Evolutionary conservation across 257 asterid genomes (phyloP).

Genomic region (Fraxinus americana): DNA sequence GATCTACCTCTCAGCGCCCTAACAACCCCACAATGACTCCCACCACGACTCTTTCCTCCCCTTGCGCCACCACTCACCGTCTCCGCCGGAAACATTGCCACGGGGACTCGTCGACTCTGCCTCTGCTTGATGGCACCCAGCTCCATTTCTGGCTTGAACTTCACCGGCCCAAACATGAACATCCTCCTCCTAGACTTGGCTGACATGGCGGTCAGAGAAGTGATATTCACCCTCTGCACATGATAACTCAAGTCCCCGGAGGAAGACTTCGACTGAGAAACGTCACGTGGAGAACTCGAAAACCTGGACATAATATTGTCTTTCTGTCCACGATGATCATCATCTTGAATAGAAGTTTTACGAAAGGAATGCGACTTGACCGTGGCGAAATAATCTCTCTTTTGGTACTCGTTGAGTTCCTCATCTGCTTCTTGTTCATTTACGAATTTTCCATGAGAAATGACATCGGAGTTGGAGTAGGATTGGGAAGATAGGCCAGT

Average conservation of each 20-base stretch:
- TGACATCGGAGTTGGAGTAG: conserved; percentile 25
- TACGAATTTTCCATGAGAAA: conserved; percentile 46
- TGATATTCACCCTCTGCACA: conserved; percentile 56
- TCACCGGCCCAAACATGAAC: conserved; percentile 81
- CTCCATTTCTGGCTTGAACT: conserved; percentile 82
- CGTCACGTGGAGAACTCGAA: conserved; percentile 17
- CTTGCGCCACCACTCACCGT: conserved; percentile 17
- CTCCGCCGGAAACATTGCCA: conserved; percentile 6
- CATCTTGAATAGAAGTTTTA: background rate
- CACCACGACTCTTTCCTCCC: conserved; percentile 8
- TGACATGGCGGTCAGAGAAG: conserved; percentile 69
- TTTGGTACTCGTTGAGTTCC: conserved; percentile 39
- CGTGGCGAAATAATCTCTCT: conserved; percentile 41
- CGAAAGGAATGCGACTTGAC: conserved; percentile 24
- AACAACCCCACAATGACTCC: conserved; percentile 29
- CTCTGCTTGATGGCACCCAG: conserved; percentile 62
- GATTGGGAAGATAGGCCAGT: background rate
- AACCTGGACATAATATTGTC: background rate
- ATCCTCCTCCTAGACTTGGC: conserved; percentile 57
- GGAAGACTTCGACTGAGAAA: conserved; percentile 1
- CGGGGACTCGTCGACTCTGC: conserved; percentile 33
- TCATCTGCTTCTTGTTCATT: conserved; percentile 13
- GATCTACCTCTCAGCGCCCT: conserved; percentile 38
- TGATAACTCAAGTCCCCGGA: conserved; percentile 29
- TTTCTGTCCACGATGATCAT: too few species aligned